Base-by-base conservation (phyloP, 257 asterid genomes). In the Prunella vulgaris region DNA sequence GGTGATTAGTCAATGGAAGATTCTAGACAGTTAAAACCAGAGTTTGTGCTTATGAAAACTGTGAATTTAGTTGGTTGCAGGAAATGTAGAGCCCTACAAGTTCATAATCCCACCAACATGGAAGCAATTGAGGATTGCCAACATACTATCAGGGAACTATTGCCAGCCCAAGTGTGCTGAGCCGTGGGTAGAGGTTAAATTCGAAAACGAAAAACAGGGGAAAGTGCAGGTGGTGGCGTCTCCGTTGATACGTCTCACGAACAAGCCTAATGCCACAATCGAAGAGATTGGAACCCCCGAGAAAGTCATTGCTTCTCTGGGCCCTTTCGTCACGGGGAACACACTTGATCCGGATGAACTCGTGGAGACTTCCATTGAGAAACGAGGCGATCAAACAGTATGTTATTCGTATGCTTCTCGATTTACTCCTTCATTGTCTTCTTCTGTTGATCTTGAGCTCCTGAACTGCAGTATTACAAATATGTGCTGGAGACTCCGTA, bases 81-180 rank as follows among this genome's bases (percentile, higher is more conserved):
- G 97, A 80, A 94, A 94, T 76, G 97, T 94, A 67, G 89, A 89
- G 93, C 97, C 99, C 7, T 94, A 94, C 85, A 84, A 88, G 79
- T 94, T 94, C 84, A 79, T 94, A 56, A 70, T 94, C 52, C 99
- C 99, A 12, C 97, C 99, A 33, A 82, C 91, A 7, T 94, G 99
- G 99, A 94, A 94, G 64, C 99, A 94, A 76, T 48, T 79, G 58
- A 86, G 97, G 0, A 67, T 90, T 5, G 99, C 97, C n/a, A 94
- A 94, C 80, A 94, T 94, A 59, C 69, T 94, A 3, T 94, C 97
- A 0, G 99, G 99, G n/a, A 94, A 91, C 58, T 94, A 94, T 62
- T 94, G 97, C 85, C 99, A 94, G 74, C 99, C 99, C 2, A 94
- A 91, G 84, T 94, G 97, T 65, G 99, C 99, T 1, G 99, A 91